phyloP scores from a whole-genome alignment of 2,329 filamentous ascomycete genomes.

The Orbilia oligospora region DNA sequence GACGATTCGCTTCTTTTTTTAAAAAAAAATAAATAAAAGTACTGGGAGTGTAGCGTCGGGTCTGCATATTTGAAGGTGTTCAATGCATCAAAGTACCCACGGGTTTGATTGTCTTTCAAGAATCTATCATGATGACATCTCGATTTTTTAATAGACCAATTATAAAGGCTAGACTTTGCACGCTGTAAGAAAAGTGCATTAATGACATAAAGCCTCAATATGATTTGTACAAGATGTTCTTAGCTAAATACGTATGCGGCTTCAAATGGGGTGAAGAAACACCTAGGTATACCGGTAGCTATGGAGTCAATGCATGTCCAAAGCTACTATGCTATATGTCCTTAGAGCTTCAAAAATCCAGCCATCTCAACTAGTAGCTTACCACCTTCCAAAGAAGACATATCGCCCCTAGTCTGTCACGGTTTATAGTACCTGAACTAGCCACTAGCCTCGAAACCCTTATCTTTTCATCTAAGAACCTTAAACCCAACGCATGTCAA shows the following conservation, averaged over 20 bases:
- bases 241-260: not conserved
- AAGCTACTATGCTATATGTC: not conserved
- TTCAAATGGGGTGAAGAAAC: not conserved
- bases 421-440: not conserved
- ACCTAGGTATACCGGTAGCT: too few species aligned
- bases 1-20: not conserved
- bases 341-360: not conserved
- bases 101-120: not conserved
- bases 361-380: not conserved
- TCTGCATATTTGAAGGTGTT: too few species aligned
- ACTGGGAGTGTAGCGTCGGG: too few species aligned
- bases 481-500: slow-evolving; percentile 8
- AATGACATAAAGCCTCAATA: not conserved
- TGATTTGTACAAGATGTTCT: not conserved
- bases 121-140: too few species aligned
- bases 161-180: too few species aligned
- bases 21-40: too few species aligned
- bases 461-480: not conserved
- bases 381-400: slow-evolving; percentile 14
- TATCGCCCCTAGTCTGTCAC: not conserved
- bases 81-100: not conserved
- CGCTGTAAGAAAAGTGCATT: too few species aligned
- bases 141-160: not conserved
- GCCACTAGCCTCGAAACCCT: not conserved
- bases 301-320: not conserved